A percentile compares a stretch with the other conserved stretches of the same genome.
Conservation (phyloP, 768 basidiomycete genomes). For the Galerina marginata region DNA sequence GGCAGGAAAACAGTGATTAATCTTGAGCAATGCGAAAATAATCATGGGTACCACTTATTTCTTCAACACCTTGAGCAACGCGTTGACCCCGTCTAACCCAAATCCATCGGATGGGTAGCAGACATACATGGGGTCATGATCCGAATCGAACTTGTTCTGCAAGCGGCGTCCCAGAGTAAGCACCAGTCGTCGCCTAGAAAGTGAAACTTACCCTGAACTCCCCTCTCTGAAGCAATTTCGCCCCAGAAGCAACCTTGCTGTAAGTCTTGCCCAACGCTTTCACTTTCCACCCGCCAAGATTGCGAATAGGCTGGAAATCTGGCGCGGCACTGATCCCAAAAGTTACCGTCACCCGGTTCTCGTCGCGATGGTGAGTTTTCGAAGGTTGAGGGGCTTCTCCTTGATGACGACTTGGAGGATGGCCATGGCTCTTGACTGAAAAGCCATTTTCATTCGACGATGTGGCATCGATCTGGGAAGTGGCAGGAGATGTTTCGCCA, state of each 20-base stretch:
- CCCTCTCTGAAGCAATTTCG: constrained; percentile 46
- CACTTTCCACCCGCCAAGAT: constrained; percentile 54
- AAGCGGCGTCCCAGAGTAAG: neutral
- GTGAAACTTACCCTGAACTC: constrained; percentile 46
- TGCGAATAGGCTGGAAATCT: constrained; percentile 43
- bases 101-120: constrained; percentile 57
- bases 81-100: constrained; percentile 50
- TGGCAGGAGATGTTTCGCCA: neutral
- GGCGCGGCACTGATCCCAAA: constrained; percentile 56
- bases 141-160: constrained; percentile 52
- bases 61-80: constrained; percentile 43
- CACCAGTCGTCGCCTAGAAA: neutral
- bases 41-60: constrained; percentile 28
- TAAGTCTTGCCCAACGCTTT: constrained; percentile 50
- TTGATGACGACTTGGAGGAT: neutral
- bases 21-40: too few species aligned
- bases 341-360: constrained; percentile 41
- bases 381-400: neutral
- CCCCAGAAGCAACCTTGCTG: constrained; percentile 40
- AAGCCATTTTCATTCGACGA: neutral
- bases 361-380: constrained; percentile 17
- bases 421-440: neutral
- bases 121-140: constrained; percentile 50
- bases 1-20: too few species aligned
- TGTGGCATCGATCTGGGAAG: neutral